Evolutionary conservation across 208 protist species (phyloP).

Genomic region (Wallacemonas rigidus): DNA sequence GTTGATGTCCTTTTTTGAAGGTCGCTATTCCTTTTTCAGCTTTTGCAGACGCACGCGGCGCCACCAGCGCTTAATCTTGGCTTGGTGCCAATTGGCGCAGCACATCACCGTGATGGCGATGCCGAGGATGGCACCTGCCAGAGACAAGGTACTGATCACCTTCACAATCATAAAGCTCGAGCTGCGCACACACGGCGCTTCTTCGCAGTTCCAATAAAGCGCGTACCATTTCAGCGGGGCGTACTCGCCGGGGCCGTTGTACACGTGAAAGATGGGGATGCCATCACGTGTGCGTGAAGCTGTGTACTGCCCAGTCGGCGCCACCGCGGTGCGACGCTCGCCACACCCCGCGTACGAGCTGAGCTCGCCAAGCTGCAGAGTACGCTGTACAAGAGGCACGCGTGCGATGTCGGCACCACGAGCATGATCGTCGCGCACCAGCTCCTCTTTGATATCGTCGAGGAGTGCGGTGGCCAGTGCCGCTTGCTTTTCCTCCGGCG

Average conservation of each 20-base stretch:
- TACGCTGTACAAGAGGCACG: constrained; percentile 15
- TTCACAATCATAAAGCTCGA: constrained; percentile 33
- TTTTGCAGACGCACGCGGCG: constrained; percentile 12
- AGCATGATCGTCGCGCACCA: background rate
- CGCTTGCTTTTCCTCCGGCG: background rate
- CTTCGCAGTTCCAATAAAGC: constrained; percentile 28
- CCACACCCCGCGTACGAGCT: constrained; percentile 25
- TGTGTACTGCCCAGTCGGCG: constrained; percentile 19
- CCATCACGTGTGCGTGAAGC: constrained; percentile 7
- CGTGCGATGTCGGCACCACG: background rate
- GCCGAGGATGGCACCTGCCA: constrained; percentile 17
- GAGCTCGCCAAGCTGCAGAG: constrained; percentile 18
- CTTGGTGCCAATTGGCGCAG: constrained; percentile 11
- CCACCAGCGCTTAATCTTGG: constrained; percentile 8
- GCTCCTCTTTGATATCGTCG: background rate
- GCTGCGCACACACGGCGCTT: constrained; percentile 34
- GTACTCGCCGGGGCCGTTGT: constrained; percentile 37
- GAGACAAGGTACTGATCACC: constrained; percentile 20
- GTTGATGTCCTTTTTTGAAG: no score
- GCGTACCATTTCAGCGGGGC: constrained; percentile 38
- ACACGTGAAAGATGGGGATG: constrained; percentile 35
- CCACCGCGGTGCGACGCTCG: background rate
- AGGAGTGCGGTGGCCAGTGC: constrained; percentile 21
- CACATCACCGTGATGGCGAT: constrained; percentile 11
- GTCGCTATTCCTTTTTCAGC: constrained; percentile 27